These are phyloP conservation scores for Theileria parva DNA, from an alignment of 169 alveolate species.

Conservation along the genomic window DNA sequence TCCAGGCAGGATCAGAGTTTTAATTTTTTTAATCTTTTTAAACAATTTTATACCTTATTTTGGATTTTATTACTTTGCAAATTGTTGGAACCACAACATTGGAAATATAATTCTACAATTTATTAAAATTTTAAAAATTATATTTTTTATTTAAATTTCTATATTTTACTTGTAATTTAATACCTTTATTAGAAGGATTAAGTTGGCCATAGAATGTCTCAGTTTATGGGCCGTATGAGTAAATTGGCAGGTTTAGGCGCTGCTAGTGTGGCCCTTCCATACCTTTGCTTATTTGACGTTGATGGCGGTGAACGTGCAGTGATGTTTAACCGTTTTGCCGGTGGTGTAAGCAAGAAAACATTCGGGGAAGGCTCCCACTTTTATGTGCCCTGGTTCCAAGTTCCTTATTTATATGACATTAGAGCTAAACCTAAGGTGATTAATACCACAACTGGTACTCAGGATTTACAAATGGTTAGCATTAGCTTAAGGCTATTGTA, in stretches of 20 bases:
- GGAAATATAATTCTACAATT: background rate
- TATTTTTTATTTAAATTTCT: too few species aligned
- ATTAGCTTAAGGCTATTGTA: conserved; percentile 89
- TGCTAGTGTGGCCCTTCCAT: conserved; percentile 77
- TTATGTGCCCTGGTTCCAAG: conserved; percentile 89
- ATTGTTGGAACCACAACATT: background rate
- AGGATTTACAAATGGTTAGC: conserved; percentile 91
- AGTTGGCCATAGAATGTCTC: conserved; percentile 61
- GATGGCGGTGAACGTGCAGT: conserved; percentile 96
- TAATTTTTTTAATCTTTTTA: background rate
- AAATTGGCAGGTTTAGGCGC: conserved; percentile 80
- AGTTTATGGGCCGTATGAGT: conserved; percentile 70
- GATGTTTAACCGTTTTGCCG: conserved; percentile 91
- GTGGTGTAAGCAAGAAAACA: conserved; percentile 86
- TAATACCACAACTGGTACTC: conserved; percentile 91
- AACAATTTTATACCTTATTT: background rate
- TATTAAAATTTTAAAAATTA: background rate
- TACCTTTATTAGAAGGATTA: too few species aligned
- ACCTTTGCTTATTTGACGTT: conserved; percentile 83
- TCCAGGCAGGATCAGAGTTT: background rate
- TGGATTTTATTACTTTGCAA: too few species aligned
- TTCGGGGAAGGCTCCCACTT: conserved; percentile 93
- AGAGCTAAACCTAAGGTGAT: conserved; percentile 90
- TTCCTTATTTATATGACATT: conserved; percentile 88
- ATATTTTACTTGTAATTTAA: background rate